Percentiles rank a stretch among this genome's conserved stretches.
Evolutionary conservation across 371 early-diverging fungal genomes (phyloP).

Genomic region (Chytridiales sp.): DNA sequence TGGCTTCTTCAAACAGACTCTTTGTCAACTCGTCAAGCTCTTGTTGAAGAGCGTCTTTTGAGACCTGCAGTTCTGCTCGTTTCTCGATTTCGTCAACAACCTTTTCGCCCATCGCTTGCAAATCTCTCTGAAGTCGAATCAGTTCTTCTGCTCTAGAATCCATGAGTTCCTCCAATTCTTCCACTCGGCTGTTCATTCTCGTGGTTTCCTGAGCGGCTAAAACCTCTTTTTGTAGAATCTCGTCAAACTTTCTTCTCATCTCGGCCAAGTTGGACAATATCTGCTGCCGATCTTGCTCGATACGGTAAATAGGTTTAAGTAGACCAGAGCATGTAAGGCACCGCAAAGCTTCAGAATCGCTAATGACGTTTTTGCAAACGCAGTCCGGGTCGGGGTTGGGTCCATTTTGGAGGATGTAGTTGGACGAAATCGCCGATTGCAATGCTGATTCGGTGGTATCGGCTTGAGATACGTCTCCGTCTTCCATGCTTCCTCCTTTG

Average conservation of each 20-base stretch:
- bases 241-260: background rate
- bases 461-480: too few species aligned
- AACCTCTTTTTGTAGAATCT: too few species aligned
- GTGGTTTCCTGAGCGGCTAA: too few species aligned
- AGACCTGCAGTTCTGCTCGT: slow-evolving; percentile 84
- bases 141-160: slow-evolving; percentile 24
- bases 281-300: background rate
- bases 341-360: background rate
- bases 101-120: slow-evolving; percentile 57
- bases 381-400: background rate
- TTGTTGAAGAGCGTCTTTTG: slow-evolving; percentile 75
- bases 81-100: slow-evolving; percentile 85
- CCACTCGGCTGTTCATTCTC: too few species aligned
- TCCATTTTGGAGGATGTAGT: background rate
- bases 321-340: slow-evolving; percentile 5
- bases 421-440: background rate
- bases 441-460: background rate
- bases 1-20: slow-evolving; percentile 90
- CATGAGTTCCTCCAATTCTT: slow-evolving; percentile 24
- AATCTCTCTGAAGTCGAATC: slow-evolving; percentile 18
- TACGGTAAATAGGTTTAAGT: background rate
- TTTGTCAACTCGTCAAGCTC: slow-evolving; percentile 90
- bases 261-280: background rate
- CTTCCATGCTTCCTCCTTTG: background rate
- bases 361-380: slow-evolving; percentile 6